Base-by-base conservation (phyloP, 164 flowering plant genomes). In the Litsea cubeba region DNA sequence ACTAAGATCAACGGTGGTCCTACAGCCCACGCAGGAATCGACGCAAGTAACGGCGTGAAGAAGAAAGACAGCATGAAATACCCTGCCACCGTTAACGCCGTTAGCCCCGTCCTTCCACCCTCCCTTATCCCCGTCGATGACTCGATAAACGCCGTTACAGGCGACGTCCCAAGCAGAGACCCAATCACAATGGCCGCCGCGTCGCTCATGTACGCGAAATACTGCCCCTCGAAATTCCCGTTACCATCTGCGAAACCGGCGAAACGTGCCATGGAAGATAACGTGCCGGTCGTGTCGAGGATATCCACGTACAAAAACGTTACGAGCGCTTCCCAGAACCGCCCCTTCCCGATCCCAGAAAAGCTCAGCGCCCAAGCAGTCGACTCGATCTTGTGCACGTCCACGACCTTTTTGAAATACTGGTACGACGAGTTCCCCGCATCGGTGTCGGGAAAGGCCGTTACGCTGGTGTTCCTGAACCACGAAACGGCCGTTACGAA, bases 11-110 rank as follows among this genome's bases (percentile, higher is more conserved):
- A 71, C 75, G 98, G 97, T 71, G 97, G 94, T n/a, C 97, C 98
- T 70, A 94, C 97, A 70, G 98, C 98, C 97, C 98, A 94, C 58
- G 97, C 78, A 63, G 98, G 98, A 5, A 92, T 92, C 20, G 97
- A 90, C 12, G 98, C 94, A 79, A 94, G 74, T 65, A 94, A 35
- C 50, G 98, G 98, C 80, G 98, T 92, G 71, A 94, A 84, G 81
- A 94, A 92, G n/a, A 94, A 79, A 3, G 97, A 87, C 69, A 89
- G 62, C 51, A 88, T 79, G 74, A 94, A 94, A 46, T 88, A 92
- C 49, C 78, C 88, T 1, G 89, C 92, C 68, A 82, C 95, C n/a
- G 97, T 89, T 49, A 92, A 18, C 66, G 97, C 97, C 76, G 98
- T 94, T 49, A 94, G 50, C 18, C 98, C 98, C 58, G 98, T 94